Conservation (phyloP, 2,329 filamentous ascomycete species). For the Calonectria fujianensis region DNA sequence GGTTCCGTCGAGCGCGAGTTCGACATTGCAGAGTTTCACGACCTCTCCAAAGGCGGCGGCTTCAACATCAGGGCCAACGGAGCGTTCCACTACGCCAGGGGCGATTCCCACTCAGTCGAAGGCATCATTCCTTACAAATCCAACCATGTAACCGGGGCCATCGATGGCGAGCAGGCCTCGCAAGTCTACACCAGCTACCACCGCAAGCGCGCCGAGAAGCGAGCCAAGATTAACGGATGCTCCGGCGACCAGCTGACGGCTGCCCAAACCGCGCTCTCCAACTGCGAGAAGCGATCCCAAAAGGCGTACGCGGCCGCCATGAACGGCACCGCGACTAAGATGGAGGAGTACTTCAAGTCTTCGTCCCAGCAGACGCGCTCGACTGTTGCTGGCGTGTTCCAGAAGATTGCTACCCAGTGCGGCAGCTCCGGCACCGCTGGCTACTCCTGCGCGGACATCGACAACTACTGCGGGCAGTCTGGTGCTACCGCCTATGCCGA, state of each 20-base stretch:
- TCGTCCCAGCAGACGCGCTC: conserved; percentile 53
- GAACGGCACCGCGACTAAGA: conserved; percentile 64
- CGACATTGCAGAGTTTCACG: conserved; percentile 71
- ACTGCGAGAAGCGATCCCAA: conserved; percentile 62
- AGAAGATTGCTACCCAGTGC: conserved; percentile 68
- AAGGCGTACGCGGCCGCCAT: conserved; percentile 70
- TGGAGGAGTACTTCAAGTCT: conserved; percentile 76
- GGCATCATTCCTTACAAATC: conserved; percentile 71
- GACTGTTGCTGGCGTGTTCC: conserved; percentile 61
- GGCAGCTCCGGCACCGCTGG: conserved; percentile 54
- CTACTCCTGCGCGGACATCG: conserved; percentile 75
- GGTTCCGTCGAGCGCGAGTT: conserved; percentile 69
- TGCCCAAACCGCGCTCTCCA: conserved; percentile 67
- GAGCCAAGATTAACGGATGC: conserved; percentile 69
- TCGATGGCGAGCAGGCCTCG: conserved; percentile 72
- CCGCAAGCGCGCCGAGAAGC: conserved; percentile 56
- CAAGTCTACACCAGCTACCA: conserved; percentile 66
- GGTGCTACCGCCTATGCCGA: conserved; percentile 76
- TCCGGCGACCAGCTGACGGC: conserved; percentile 65
- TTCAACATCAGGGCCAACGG: conserved; percentile 73
- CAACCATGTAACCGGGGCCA: conserved; percentile 72
- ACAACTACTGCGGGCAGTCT: conserved; percentile 65
- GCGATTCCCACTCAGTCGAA: conserved; percentile 67
- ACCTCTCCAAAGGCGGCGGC: conserved; percentile 65
- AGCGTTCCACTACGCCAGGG: conserved; percentile 69